These are phyloP conservation scores for Coniosporium tulheliwenetii DNA, from an alignment of 2,329 filamentous ascomycete species.

Conservation along the genomic window DNA sequence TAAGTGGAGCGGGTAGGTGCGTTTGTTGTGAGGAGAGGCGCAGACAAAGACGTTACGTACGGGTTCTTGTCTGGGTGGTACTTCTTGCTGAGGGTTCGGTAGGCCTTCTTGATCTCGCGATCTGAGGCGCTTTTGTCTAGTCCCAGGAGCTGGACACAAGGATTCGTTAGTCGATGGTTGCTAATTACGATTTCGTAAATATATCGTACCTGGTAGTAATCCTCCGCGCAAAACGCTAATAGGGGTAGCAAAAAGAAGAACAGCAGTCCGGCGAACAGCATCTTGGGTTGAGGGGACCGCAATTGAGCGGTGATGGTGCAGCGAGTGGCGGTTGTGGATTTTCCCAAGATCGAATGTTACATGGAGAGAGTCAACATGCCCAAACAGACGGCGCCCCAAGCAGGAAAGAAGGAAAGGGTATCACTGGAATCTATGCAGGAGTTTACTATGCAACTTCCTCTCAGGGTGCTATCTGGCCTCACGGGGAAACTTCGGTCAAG, in stretches of 20 bases:
- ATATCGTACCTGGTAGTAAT: slow-evolving; percentile 65
- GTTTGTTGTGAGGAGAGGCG: background rate
- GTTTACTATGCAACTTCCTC: too few species aligned
- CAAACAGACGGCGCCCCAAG: too few species aligned
- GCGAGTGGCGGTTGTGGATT: too few species aligned
- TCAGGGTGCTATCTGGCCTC: too few species aligned
- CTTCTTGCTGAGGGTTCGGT: slow-evolving; percentile 83
- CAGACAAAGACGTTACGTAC: slow-evolving; percentile 33
- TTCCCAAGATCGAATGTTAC: too few species aligned
- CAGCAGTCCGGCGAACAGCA: slow-evolving; percentile 26
- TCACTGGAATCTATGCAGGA: too few species aligned
- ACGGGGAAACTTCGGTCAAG: too few species aligned
- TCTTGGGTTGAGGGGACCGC: slow-evolving; percentile 5
- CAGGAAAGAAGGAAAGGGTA: too few species aligned
- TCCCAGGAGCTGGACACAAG: slow-evolving; percentile 50
- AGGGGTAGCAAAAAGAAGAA: slow-evolving; percentile 27
- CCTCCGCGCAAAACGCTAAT: slow-evolving; percentile 36
- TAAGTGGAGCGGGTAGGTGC: slow-evolving; percentile 4
- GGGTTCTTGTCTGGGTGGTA: slow-evolving; percentile 98
- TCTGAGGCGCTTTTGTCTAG: slow-evolving; percentile 67
- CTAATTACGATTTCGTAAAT: slow-evolving; percentile 14
- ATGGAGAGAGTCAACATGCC: too few species aligned
- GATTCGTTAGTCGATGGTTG: too few species aligned
- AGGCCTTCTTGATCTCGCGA: slow-evolving; percentile 83
- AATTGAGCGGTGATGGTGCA: too few species aligned